Percentiles rank a stretch among this genome's conserved stretches.
These are phyloP conservation scores for Yamadazyma scolyti DNA, from an alignment of 805 yeast genomes.

Conservation along the genomic window DNA sequence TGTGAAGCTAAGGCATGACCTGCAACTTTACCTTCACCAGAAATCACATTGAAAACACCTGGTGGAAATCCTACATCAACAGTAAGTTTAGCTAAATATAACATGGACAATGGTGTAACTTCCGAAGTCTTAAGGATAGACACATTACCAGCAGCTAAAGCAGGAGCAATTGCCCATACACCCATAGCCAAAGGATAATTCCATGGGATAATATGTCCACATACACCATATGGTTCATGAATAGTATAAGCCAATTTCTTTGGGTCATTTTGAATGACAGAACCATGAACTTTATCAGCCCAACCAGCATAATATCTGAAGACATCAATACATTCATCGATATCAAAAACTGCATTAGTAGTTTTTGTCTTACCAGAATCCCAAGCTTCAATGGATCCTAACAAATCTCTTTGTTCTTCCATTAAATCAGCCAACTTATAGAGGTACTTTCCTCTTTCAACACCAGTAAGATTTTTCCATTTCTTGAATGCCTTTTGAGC, in stretches of 20 bases:
- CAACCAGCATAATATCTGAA: constrained; percentile 58
- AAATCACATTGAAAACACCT: constrained; percentile 68
- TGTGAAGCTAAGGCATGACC: constrained; percentile 68
- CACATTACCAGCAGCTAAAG: constrained; percentile 75
- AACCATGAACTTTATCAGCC: constrained; percentile 57
- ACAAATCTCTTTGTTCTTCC: constrained; percentile 28
- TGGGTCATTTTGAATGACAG: constrained; percentile 40
- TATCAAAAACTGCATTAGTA: constrained; percentile 47
- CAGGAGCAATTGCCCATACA: constrained; percentile 81
- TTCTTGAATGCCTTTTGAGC: constrained; percentile 36
- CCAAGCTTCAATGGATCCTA: constrained; percentile 42
- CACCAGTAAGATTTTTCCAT: constrained; percentile 48
- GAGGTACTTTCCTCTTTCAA: constrained; percentile 35
- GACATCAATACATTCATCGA: constrained; percentile 42
- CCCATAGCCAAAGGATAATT: constrained; percentile 57
- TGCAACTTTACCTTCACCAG: constrained; percentile 66
- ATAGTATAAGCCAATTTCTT: constrained; percentile 62
- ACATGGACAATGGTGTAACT: constrained; percentile 67
- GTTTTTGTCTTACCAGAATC: constrained; percentile 46
- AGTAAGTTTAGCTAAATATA: constrained; percentile 55
- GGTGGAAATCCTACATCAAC: constrained; percentile 71
- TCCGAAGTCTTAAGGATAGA: constrained; percentile 74
- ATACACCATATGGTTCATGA: constrained; percentile 51
- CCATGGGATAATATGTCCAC: constrained; percentile 48
- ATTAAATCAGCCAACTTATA: constrained; percentile 35